phyloP scores from a whole-genome alignment of 441 rosid species.

The Viola pubescens region DNA sequence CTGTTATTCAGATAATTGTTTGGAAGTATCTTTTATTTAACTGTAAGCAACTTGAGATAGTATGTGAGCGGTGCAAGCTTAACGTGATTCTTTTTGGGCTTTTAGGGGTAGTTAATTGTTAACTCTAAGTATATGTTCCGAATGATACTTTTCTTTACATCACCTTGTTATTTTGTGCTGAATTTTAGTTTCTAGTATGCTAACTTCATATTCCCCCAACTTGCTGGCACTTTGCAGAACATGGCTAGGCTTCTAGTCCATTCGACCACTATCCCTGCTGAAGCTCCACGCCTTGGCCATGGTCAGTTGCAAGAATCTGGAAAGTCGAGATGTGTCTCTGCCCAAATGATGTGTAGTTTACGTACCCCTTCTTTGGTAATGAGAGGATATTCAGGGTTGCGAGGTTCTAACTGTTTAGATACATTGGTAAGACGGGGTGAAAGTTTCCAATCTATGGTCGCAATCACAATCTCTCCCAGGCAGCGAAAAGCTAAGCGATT shows the following conservation, averaged over 20 bases:
- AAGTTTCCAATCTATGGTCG: slow-evolving; percentile 43
- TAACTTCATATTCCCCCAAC: background rate
- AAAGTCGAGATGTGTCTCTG: slow-evolving; percentile 31
- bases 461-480: slow-evolving; percentile 28
- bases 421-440: slow-evolving; percentile 26
- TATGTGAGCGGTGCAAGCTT: too few species aligned
- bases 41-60: too few species aligned
- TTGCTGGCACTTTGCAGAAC: slow-evolving; percentile 34
- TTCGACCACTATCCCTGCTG: slow-evolving; percentile 37
- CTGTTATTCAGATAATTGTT: too few species aligned
- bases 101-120: too few species aligned
- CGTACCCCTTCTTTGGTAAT: slow-evolving; percentile 37
- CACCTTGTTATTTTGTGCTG: too few species aligned
- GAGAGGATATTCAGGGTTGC: slow-evolving; percentile 52
- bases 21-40: too few species aligned
- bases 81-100: too few species aligned
- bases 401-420: slow-evolving; percentile 52
- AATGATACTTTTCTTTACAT: too few species aligned
- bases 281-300: slow-evolving; percentile 34
- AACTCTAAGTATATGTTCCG: too few species aligned
- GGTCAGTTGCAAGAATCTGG: slow-evolving; percentile 36
- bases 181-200: too few species aligned
- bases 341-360: slow-evolving; percentile 43
- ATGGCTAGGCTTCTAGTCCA: slow-evolving; percentile 71
- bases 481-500: slow-evolving; percentile 42